Percentiles rank a stretch among this genome's conserved stretches.
Conservation (phyloP, 192 early-diverging fungal species). For the Spizellomyces sp. region DNA sequence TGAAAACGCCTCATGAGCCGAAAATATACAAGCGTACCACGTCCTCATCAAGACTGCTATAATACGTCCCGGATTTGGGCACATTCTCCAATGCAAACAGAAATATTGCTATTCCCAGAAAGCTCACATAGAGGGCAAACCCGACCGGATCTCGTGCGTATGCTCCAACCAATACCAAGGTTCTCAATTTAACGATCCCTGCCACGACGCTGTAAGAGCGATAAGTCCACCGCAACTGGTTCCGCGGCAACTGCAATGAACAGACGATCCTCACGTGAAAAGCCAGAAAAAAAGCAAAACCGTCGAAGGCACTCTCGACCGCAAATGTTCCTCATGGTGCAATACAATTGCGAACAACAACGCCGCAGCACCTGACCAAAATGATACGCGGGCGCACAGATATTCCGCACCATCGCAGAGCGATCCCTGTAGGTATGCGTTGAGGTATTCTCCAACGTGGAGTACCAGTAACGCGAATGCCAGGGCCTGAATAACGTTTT, state of each 20-base stretch:
- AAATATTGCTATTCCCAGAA: conserved; percentile 25
- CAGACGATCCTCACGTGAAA: neutral
- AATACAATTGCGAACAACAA: conserved; percentile 42
- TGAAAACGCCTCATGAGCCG: too few species aligned
- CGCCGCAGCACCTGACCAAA: neutral
- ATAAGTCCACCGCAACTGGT: too few species aligned
- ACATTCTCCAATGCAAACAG: conserved; percentile 51
- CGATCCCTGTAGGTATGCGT: neutral
- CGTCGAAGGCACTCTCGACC: conserved; percentile 44
- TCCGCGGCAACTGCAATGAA: too few species aligned
- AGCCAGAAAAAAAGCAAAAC: conserved; percentile 65
- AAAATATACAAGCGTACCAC: neutral
- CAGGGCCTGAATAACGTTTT: neutral
- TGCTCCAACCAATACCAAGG: conserved; percentile 17
- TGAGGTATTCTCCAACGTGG: neutral
- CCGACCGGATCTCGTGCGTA: conserved; percentile 16
- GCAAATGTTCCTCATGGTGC: conserved; percentile 51
- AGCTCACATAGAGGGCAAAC: conserved; percentile 15
- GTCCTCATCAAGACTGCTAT: conserved; percentile 42
- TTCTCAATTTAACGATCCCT: conserved; percentile 16
- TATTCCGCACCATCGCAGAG: neutral
- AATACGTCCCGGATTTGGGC: conserved; percentile 39
- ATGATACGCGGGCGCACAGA: neutral
- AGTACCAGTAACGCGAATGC: neutral
- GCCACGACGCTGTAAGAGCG: neutral